A percentile compares a stretch with the other conserved stretches of the same genome.
phyloP scores from a whole-genome alignment of 176 grass and related monocot species.

The Zea luxurians region DNA sequence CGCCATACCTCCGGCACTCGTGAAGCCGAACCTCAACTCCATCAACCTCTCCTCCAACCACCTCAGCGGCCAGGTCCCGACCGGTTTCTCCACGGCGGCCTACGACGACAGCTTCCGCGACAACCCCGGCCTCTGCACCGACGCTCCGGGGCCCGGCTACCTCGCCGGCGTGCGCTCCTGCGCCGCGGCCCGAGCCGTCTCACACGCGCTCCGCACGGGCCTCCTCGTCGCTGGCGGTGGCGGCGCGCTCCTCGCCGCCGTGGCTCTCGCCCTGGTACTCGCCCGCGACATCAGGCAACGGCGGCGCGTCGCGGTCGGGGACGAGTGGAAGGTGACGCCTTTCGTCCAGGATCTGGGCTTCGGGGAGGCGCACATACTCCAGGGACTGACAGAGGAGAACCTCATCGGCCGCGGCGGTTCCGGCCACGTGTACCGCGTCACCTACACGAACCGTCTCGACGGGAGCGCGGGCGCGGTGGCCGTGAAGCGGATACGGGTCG shows the following conservation, averaged over 20 bases:
- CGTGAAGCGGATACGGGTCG: slow-evolving; percentile 70
- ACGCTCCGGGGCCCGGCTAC: neutral
- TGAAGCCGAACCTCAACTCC: slow-evolving; percentile 19
- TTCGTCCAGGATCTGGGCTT: slow-evolving; percentile 64
- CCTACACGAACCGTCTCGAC: slow-evolving; percentile 43
- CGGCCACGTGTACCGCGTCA: slow-evolving; percentile 64
- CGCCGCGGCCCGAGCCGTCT: slow-evolving; percentile 20
- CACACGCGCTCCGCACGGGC: slow-evolving; percentile 43
- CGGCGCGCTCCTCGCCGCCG: slow-evolving; percentile 27
- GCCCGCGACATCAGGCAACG: slow-evolving; percentile 44
- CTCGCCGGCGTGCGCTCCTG: slow-evolving; percentile 55
- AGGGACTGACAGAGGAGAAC: slow-evolving; percentile 67
- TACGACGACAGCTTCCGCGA: slow-evolving; percentile 68
- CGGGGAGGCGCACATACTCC: slow-evolving; percentile 44
- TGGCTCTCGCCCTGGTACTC: slow-evolving; percentile 38
- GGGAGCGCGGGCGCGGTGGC: slow-evolving; percentile 50
- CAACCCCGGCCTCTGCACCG: slow-evolving; percentile 71
- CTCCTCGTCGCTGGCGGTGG: slow-evolving; percentile 51
- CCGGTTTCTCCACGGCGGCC: slow-evolving; percentile 26
- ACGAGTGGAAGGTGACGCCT: slow-evolving; percentile 71
- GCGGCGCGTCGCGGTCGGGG: slow-evolving; percentile 25
- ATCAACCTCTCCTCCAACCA: slow-evolving; percentile 90
- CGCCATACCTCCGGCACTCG: slow-evolving; percentile 50
- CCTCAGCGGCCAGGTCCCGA: slow-evolving; percentile 52
- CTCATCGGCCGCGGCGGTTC: slow-evolving; percentile 63